Conservation (phyloP, 2,329 filamentous ascomycete species). For the Claviceps purpurea region DNA sequence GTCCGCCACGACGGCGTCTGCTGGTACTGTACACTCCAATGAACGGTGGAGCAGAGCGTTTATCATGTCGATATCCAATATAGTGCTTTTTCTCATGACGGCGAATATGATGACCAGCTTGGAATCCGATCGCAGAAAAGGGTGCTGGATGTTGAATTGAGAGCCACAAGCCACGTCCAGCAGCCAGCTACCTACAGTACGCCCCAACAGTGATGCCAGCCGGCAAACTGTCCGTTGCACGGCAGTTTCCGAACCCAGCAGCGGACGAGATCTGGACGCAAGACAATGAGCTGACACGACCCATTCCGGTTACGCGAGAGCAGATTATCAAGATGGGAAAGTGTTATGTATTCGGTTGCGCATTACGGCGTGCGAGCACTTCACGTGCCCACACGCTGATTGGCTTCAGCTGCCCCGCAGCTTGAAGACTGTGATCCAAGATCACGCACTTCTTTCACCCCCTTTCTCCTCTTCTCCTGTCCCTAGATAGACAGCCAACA, state of each 20-base stretch:
- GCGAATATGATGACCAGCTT: background rate
- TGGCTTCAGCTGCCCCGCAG: too few relatives aligned
- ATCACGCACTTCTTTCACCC: too few relatives aligned
- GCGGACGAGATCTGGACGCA: background rate
- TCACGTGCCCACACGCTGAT: too few relatives aligned
- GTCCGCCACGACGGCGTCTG: too few relatives aligned
- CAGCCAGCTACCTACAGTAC: too few relatives aligned
- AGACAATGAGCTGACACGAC: background rate
- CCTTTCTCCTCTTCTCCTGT: too few relatives aligned
- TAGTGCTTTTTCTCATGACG: background rate
- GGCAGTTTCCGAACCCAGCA: background rate
- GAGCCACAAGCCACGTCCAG: background rate
- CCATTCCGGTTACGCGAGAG: background rate
- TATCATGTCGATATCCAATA: background rate
- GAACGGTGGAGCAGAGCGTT: background rate
- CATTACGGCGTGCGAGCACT: too few relatives aligned
- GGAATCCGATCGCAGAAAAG: background rate
- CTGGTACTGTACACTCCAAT: background rate
- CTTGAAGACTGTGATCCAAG: too few relatives aligned
- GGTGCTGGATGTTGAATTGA: background rate
- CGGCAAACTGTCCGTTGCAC: background rate
- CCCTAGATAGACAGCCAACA: too few relatives aligned
- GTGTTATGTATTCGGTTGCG: too few relatives aligned
- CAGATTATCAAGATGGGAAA: conserved; percentile 1
- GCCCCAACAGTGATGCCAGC: background rate